These are phyloP conservation scores for Cymbidium sinense DNA, from an alignment of 106 monocot genomes.

Conservation along the genomic window DNA sequence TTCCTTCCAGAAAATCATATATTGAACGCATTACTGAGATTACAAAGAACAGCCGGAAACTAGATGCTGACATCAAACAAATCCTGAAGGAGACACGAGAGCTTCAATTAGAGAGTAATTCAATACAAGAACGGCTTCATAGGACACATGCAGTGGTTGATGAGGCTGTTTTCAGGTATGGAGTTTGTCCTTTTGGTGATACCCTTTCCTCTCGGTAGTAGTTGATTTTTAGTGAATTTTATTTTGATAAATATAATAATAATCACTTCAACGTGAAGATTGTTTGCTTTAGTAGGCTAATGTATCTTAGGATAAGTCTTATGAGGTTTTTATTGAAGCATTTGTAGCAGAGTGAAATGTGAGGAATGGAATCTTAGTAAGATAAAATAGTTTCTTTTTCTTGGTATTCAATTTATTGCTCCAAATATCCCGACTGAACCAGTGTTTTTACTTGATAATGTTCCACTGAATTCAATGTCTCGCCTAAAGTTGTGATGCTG, in stretches of 20 bases:
- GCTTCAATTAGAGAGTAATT: slow-evolving; percentile 39
- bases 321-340: not conserved
- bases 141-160: slow-evolving; percentile 41
- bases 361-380: not conserved
- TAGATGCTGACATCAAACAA: slow-evolving; percentile 33
- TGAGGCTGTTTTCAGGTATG: slow-evolving; percentile 39
- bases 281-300: not conserved
- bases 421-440: not conserved
- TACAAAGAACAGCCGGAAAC: slow-evolving; percentile 39
- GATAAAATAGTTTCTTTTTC: not conserved
- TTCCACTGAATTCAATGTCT: not conserved
- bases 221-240: not conserved
- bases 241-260: not conserved
- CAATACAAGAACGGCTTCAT: slow-evolving; percentile 35
- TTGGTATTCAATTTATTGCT: not conserved
- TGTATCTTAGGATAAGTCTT: not conserved
- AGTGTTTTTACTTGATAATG: not conserved
- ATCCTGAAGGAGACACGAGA: slow-evolving; percentile 37
- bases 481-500: too few relatives aligned
- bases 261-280: not conserved
- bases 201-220: not conserved
- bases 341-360: not conserved
- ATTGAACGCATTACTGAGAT: slow-evolving; percentile 40
- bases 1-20: slow-evolving; percentile 38
- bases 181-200: not conserved